Percentiles rank a stretch among this genome's conserved stretches.
These are phyloP conservation scores for Hericium alpestre DNA, from an alignment of 768 basidiomycete species.

Conservation along the genomic window DNA sequence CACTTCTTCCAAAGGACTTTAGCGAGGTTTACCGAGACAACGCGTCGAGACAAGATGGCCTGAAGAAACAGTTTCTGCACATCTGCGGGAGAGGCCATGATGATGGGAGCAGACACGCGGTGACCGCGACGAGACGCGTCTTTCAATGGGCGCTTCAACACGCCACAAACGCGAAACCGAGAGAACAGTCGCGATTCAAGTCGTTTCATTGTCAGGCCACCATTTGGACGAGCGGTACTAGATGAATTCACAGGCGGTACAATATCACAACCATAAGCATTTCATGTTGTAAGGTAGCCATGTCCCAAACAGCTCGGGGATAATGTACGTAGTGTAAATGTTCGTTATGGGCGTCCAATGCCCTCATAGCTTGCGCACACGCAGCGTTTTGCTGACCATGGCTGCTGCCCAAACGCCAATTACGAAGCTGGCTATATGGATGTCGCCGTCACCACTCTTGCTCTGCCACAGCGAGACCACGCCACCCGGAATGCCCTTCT, in stretches of 20 bases:
- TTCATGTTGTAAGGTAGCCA: background rate
- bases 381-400: conserved; percentile 97
- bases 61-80: conserved; percentile 74
- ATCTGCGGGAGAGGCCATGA: conserved; percentile 45
- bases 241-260: background rate
- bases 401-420: conserved; percentile 84
- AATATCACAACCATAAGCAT: background rate
- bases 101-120: conserved; percentile 3
- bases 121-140: background rate
- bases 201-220: background rate
- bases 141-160: background rate
- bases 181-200: background rate
- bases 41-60: conserved; percentile 59
- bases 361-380: conserved; percentile 64
- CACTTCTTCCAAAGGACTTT: conserved; percentile 59
- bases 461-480: conserved; percentile 64
- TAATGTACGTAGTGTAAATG: background rate
- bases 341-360: background rate
- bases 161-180: background rate
- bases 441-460: conserved; percentile 66
- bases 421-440: conserved; percentile 72
- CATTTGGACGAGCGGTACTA: background rate
- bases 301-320: background rate
- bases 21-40: conserved; percentile 56
- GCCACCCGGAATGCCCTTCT: conserved; percentile 66